These are phyloP conservation scores for Mycosphaerella sp. DNA, from an alignment of 2,329 filamentous ascomycete species.

Conservation along the genomic window DNA sequence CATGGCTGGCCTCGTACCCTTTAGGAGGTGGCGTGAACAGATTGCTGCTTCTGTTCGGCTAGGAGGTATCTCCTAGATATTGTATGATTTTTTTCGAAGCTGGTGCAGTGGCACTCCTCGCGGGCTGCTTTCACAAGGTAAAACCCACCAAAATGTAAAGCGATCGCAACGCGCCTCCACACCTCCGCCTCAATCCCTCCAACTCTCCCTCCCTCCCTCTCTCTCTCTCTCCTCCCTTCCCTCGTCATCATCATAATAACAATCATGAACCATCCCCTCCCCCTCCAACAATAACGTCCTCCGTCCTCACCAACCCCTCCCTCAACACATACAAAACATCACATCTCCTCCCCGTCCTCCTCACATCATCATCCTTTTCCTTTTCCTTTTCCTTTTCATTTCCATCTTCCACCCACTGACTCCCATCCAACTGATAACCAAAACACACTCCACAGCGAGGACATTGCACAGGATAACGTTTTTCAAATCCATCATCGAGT, in stretches of 20 bases:
- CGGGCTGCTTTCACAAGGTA: no score
- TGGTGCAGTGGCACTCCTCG: background rate
- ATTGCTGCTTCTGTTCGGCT: no score
- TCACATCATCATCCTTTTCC: no score
- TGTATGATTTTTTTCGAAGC: background rate
- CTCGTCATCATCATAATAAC: background rate
- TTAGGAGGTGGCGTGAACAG: no score
- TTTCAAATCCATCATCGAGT: constrained; percentile 58
- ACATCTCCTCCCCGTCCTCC: constrained; percentile 33
- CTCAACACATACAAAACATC: constrained; percentile 56
- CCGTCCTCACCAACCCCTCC: constrained; percentile 53
- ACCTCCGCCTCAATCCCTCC: no score
- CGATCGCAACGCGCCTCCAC: no score
- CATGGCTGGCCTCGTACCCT: no score
- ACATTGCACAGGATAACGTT: constrained; percentile 54
- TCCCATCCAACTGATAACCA: constrained; percentile 55
- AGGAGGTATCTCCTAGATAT: no score
- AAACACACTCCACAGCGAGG: constrained; percentile 54
- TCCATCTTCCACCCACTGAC: constrained; percentile 37
- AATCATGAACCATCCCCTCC: no score
- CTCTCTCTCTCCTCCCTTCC: background rate
- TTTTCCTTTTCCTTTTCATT: no score
- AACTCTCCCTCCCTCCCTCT: background rate
- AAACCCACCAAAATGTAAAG: no score
- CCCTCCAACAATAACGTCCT: constrained; percentile 41